Conservation (phyloP, 2,329 filamentous ascomycete species). For the Epichloe uncinata region DNA sequence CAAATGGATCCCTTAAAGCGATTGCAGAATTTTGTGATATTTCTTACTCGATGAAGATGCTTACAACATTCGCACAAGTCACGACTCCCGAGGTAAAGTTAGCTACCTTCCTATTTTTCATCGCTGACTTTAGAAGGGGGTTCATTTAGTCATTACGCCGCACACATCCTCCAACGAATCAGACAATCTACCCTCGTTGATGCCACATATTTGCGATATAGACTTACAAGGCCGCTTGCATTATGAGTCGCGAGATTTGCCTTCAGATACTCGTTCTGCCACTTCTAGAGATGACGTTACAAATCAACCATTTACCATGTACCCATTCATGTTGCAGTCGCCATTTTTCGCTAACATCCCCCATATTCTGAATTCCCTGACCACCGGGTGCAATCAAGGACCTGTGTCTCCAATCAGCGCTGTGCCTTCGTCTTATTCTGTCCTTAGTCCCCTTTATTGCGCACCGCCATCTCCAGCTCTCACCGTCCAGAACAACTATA, state of each 20-base stretch:
- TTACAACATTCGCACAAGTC: conserved; percentile 20
- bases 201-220: conserved; percentile 4
- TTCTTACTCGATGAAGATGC: conserved; percentile 27
- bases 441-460: conserved; percentile 17
- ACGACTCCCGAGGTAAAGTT: conserved; percentile 14
- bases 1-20: conserved; percentile 31
- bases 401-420: conserved; percentile 15
- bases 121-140: conserved; percentile 9
- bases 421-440: conserved; percentile 18
- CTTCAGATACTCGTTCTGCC: conserved; percentile 3
- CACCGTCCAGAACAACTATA: conserved; percentile 24
- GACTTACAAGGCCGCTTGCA: conserved; percentile 1
- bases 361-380: conserved; percentile 17
- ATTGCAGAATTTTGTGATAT: conserved; percentile 41
- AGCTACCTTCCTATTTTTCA: background rate
- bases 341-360: conserved; percentile 15
- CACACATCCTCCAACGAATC: conserved; percentile 4
- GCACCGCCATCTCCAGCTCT: conserved; percentile 21
- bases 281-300: conserved; percentile 9
- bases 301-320: conserved; percentile 16
- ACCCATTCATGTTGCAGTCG: conserved; percentile 21
- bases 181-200: conserved; percentile 6
- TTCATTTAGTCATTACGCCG: conserved; percentile 13
- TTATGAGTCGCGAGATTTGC: conserved; percentile 5
- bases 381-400: conserved; percentile 7